A percentile compares a stretch with the other conserved stretches of the same genome.
phyloP scores from a whole-genome alignment of 495 filamentous ascomycete species.

The Chaetomium cochliodes region DNA sequence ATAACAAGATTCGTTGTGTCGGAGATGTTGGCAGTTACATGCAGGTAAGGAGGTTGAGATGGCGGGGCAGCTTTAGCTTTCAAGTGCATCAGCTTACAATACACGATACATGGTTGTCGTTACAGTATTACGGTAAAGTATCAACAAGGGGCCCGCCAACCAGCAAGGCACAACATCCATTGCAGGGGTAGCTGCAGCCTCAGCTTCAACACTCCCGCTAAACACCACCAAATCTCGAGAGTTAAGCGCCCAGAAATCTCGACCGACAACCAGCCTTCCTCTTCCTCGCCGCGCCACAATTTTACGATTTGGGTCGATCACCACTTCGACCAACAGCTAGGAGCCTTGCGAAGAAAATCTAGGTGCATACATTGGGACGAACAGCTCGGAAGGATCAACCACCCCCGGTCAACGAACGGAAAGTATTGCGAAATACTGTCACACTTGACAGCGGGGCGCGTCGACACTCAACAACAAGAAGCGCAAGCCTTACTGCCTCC shows the following conservation, averaged over 20 bases:
- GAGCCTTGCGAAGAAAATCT: background rate
- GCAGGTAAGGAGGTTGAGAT: slow-evolving; percentile 3
- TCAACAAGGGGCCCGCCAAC: background rate
- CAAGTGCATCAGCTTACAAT: background rate
- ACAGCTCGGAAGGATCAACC: background rate
- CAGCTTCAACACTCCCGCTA: background rate
- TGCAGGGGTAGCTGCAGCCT: slow-evolving; percentile 1
- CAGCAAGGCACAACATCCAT: background rate
- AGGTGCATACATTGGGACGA: background rate
- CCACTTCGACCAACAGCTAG: background rate
- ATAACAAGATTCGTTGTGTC: background rate
- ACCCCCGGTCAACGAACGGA: background rate
- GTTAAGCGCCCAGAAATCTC: slow-evolving; percentile 4
- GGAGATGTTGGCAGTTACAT: background rate
- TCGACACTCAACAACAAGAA: slow-evolving; percentile 1
- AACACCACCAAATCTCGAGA: background rate
- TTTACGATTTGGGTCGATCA: background rate
- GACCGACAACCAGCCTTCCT: background rate
- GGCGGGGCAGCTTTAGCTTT: background rate
- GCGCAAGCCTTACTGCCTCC: background rate
- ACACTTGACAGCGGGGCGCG: background rate
- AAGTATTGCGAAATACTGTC: background rate
- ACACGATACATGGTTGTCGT: background rate
- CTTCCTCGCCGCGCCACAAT: background rate
- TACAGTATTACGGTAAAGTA: background rate